Conservation (phyloP, 1,139 yeast genomes). For the Hyphopichia wangnamkhiaoensis region DNA sequence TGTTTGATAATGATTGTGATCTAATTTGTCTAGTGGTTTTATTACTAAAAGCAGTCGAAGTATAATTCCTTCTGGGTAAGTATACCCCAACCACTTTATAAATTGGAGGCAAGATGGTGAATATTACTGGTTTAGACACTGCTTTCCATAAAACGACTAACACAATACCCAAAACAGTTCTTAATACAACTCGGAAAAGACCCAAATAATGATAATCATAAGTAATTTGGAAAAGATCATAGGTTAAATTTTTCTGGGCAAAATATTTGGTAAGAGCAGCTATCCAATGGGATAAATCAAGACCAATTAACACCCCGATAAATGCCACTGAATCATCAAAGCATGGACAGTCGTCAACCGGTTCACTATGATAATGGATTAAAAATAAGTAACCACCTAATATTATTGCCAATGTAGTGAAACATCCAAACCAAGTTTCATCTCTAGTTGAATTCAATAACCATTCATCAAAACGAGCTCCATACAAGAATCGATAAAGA, state of each 20-base stretch:
- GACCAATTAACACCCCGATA: slow-evolving; percentile 82
- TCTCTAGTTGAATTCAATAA: slow-evolving; percentile 21
- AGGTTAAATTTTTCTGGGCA: slow-evolving; percentile 13
- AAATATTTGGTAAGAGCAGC: slow-evolving; percentile 24
- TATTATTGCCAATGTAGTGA: slow-evolving; percentile 38
- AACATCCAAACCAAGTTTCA: slow-evolving; percentile 24
- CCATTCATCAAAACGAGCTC: slow-evolving; percentile 41
- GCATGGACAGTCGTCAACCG: slow-evolving; percentile 94
- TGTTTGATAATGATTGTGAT: slow-evolving; percentile 41
- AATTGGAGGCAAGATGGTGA: slow-evolving; percentile 49
- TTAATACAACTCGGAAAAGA: slow-evolving; percentile 31
- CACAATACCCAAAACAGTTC: slow-evolving; percentile 59
- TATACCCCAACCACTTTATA: slow-evolving; percentile 45
- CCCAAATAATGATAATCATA: slow-evolving; percentile 45
- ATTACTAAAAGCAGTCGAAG: slow-evolving; percentile 40
- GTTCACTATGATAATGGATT: slow-evolving; percentile 74
- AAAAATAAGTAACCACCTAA: slow-evolving; percentile 44
- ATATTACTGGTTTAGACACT: slow-evolving; percentile 61
- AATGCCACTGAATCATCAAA: slow-evolving; percentile 95
- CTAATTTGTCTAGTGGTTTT: slow-evolving; percentile 39
- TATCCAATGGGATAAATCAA: slow-evolving; percentile 59
- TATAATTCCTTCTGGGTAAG: slow-evolving; percentile 42
- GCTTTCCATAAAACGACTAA: slow-evolving; percentile 71
- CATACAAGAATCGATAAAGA: slow-evolving; percentile 37
- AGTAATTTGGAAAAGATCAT: slow-evolving; percentile 40